Evolutionary conservation across 352 stramenopile species (phyloP).

Genomic region (Globisporangium rhizosaccharum): DNA sequence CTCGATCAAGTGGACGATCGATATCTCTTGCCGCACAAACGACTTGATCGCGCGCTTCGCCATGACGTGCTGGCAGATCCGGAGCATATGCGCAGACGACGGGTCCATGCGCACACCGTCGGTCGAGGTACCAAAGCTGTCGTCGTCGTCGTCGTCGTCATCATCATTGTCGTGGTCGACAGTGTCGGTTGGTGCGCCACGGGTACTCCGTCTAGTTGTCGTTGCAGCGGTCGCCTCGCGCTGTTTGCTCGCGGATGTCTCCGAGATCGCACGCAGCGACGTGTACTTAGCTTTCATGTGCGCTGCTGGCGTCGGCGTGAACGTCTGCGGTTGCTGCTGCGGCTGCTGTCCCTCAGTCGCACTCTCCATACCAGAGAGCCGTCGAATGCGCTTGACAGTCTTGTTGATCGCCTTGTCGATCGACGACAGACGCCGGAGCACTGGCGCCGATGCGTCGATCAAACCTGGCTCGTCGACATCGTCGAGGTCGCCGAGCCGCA

Average conservation of each 20-base stretch:
- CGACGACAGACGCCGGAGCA: slow-evolving; percentile 39
- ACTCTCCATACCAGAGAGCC: slow-evolving; percentile 29
- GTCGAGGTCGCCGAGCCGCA: neutral
- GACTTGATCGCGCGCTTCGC: slow-evolving; percentile 62
- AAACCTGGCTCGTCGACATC: slow-evolving; percentile 10
- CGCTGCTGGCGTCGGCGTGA: neutral
- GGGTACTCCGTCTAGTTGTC: neutral
- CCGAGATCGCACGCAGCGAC: slow-evolving; percentile 33
- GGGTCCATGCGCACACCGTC: slow-evolving; percentile 34
- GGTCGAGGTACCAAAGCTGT: neutral
- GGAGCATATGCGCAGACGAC: slow-evolving; percentile 51
- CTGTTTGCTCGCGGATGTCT: slow-evolving; percentile 5
- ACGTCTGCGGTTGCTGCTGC: neutral
- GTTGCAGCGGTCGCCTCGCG: neutral
- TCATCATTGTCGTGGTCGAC: slow-evolving; percentile 16
- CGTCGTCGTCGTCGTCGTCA: slow-evolving; percentile 17
- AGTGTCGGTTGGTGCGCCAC: neutral
- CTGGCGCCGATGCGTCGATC: slow-evolving; percentile 15
- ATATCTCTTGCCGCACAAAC: slow-evolving; percentile 55
- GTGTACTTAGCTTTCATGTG: slow-evolving; percentile 20
- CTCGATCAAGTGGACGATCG: slow-evolving; percentile 56
- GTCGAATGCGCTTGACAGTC: slow-evolving; percentile 48
- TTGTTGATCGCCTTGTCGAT: slow-evolving; percentile 66
- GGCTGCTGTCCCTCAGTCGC: neutral
- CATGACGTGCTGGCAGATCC: slow-evolving; percentile 71